Base-by-base conservation (phyloP, 176 grass and related monocot species). In the Oryza punctata region DNA sequence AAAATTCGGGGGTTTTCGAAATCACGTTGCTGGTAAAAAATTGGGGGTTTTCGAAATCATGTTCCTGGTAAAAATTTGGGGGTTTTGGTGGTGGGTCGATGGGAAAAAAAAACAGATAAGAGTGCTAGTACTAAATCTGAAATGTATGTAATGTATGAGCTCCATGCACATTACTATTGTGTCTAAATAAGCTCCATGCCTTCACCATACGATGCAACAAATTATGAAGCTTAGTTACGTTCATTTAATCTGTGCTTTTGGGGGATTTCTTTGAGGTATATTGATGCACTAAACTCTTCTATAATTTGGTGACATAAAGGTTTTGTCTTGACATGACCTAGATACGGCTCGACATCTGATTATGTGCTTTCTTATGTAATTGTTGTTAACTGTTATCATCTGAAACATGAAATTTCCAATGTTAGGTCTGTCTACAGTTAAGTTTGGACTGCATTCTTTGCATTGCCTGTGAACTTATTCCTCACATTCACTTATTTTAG, bases 281-380 rank as follows among this genome's bases (percentile, higher is more conserved):
- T 29, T 32, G 26, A 50, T 11, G 2, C 32, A 50, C 19, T 21
- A 15, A 50, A 52, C 13, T 54, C 29, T 54, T 6, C 27, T 27
- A 6, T 75, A 9, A 30, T 29, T 45, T 75, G 26, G 54, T 33
- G 46, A 52, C 4, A 54, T 75, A 19, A 75, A 12, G 18, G 10
- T 41, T 70, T 70, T 41, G 9, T 40, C 35, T 23, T 23, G 19
- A 24, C 68, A 41, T 41, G 3, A 19, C 67, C 38, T 43, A 44
- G 15, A 2, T 18, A n/a, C 46, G 10, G 1, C 9, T 28, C 16
- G 5, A 6, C 47, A 21, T 60, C 10, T 33, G 32, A 41, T 40
- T 76, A 28, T 69, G n/a, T 75, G 44, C 10, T 84, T 84, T 77
- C 7, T 15, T 41, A 13, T 71, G n/a, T 57, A 35, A 37, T 76